Percentiles rank a stretch among this genome's conserved stretches.
These are phyloP conservation scores for Pichia deserticola DNA, from an alignment of 805 yeast genomes.

Conservation along the genomic window DNA sequence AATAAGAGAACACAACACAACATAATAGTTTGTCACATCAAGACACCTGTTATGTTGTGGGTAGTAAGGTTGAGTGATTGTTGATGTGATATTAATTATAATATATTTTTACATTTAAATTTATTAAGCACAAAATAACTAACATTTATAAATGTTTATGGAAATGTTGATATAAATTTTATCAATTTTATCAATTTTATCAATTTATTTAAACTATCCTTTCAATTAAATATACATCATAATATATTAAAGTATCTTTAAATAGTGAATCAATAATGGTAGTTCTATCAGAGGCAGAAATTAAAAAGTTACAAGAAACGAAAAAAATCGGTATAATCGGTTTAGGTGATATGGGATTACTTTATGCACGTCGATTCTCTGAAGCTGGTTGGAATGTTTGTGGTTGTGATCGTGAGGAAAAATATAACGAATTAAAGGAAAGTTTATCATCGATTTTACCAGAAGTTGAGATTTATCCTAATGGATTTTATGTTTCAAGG, in stretches of 20 bases:
- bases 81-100: no score
- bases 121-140: no score
- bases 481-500: constrained; percentile 83
- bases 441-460: constrained; percentile 10
- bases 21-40: no score
- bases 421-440: constrained; percentile 38
- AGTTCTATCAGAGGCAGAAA: constrained; percentile 12
- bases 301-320: constrained; percentile 17
- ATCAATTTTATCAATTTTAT: no score
- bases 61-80: no score
- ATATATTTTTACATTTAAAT: no score
- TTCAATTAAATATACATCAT: background rate
- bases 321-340: constrained; percentile 87
- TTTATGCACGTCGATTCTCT: constrained; percentile 74
- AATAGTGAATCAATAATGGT: constrained; percentile 4
- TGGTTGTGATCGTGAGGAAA: constrained; percentile 78
- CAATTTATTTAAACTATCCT: no score
- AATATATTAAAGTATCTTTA: background rate
- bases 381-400: constrained; percentile 84
- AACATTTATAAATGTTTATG: no score
- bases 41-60: no score
- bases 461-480: constrained; percentile 49
- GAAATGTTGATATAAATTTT: no score
- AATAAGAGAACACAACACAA: no score
- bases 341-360: constrained; percentile 91